Evolutionary conservation across 345 rosid species (phyloP), one percentile per base, ranked within the genome.

Genomic region (Aegle marmelos): DNA sequence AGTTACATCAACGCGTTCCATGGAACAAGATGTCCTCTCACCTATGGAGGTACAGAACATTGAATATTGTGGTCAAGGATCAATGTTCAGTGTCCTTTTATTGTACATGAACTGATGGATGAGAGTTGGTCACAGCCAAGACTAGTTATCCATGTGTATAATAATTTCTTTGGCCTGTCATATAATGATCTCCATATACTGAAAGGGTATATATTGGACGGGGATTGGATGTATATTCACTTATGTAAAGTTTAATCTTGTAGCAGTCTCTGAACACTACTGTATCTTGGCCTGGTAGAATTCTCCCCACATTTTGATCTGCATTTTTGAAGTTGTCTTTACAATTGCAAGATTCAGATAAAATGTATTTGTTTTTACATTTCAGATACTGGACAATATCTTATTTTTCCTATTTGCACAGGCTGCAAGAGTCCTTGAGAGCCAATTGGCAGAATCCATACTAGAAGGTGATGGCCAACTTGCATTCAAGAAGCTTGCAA

Each of bases 341-440:
- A 25, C 9, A n/a, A 65, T 79, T 48, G 61, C 70, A 70, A 56
- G 50, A 59, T 59, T 75, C 28, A 24, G 45, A 36, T 62, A 4
- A 75, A 71, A 56, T 74, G 19, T 62, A n/a, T 60, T 1, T 33
- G 17, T 7, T 50, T 25, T 73, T 57, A 81, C 64, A 61, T 74
- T 58, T 48, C 6, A 76, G 68, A 72, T 67, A 72, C 39, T 67
- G 69, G 67, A 62, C 30, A 10, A 69, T 60, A 66, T 75, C 48
- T 54, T 33, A 45, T 71, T n/a, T 62, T 76, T 45, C 58, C 17
- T 53, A 25, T 76, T 68, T 82, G 34, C 57, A 25, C 86, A 92
- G 99, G 99, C 98, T 68, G 97, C 97, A 60, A 90, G 97, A 84
- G 95, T 92, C 36, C 91, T 96, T 79, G 97, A 96, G 86, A 92